Evolutionary conservation across 1,284 basidiomycete genomes (phyloP).

Genomic region (Heterobasidion annosum): DNA sequence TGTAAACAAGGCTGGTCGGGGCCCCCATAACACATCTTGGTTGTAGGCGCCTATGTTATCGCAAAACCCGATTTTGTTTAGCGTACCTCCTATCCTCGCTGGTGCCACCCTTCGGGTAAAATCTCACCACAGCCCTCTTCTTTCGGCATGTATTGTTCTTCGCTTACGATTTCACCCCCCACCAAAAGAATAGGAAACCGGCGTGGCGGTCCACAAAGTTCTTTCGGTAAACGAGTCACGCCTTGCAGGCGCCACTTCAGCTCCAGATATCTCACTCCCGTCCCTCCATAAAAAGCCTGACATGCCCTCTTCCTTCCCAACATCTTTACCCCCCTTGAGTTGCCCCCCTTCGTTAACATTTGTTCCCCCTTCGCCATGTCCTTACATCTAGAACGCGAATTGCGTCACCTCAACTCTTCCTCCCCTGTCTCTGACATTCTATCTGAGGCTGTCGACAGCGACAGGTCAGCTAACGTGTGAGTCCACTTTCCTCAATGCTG

Average conservation of each 20-base stretch:
- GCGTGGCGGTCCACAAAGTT: too few species aligned
- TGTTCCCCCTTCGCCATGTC: constrained; percentile 8
- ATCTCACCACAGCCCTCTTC: background rate
- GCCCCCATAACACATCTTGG: background rate
- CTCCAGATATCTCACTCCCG: too few species aligned
- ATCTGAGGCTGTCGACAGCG: constrained; percentile 4
- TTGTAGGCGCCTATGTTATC: background rate
- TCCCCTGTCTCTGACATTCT: constrained; percentile 8
- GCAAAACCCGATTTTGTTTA: background rate
- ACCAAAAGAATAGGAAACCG: too few species aligned
- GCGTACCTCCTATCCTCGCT: background rate
- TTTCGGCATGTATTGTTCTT: constrained; percentile 4
- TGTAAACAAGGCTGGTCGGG: background rate
- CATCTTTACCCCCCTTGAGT: background rate
- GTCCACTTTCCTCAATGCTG: too few species aligned
- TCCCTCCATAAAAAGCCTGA: too few species aligned
- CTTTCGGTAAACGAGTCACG: too few species aligned
- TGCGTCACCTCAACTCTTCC: constrained; percentile 3
- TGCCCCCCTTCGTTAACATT: constrained; percentile 4
- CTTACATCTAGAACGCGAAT: constrained; percentile 8
- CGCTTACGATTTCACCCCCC: background rate
- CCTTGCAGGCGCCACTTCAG: too few species aligned
- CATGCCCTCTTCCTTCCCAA: too few species aligned
- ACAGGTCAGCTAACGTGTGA: too few species aligned
- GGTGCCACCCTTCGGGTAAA: background rate